Percentiles rank a stretch among this genome's conserved stretches.
Evolutionary conservation across 129 eudicot species (phyloP).

Genomic region (Arctium minus): DNA sequence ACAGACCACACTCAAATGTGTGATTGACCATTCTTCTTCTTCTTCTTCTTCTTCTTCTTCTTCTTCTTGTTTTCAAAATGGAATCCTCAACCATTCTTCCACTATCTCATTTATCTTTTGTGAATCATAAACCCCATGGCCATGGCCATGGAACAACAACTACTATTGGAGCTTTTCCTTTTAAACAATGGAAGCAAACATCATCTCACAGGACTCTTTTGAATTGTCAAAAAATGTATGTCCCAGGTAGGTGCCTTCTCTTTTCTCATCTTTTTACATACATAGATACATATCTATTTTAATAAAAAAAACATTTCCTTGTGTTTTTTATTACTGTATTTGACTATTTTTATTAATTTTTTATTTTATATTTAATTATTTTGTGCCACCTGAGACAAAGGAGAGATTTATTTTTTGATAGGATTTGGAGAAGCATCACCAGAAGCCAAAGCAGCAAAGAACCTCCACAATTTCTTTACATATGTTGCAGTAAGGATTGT

Average conservation of each 20-base stretch:
- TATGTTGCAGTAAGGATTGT: slow-evolving; percentile 80
- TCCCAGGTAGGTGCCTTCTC: slow-evolving; percentile 64
- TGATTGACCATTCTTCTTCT: background rate
- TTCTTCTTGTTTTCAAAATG: slow-evolving; percentile 33
- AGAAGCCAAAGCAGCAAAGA: slow-evolving; percentile 80
- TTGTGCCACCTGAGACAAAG: background rate
- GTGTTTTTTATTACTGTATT: too few species aligned
- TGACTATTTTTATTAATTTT: too few species aligned
- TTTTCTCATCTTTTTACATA: background rate
- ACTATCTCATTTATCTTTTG: slow-evolving; percentile 31
- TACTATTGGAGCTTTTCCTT: slow-evolving; percentile 31
- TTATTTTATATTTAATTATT: background rate
- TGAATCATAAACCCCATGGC: slow-evolving; percentile 32
- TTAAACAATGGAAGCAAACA: slow-evolving; percentile 44
- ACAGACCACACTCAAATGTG: slow-evolving; percentile 3
- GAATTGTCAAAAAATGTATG: slow-evolving; percentile 83
- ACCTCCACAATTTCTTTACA: slow-evolving; percentile 85
- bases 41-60: background rate
- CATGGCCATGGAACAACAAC: background rate
- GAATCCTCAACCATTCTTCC: slow-evolving; percentile 46
- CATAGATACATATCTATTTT: too few species aligned
- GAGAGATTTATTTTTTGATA: slow-evolving; percentile 14
- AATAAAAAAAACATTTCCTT: too few species aligned
- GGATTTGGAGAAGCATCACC: slow-evolving; percentile 99
- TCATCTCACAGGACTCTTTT: slow-evolving; percentile 28